Percentiles rank a stretch among this genome's conserved stretches.
These are phyloP conservation scores for Hemileia vastatrix DNA, from an alignment of 1,284 basidiomycete genomes.

Conservation along the genomic window DNA sequence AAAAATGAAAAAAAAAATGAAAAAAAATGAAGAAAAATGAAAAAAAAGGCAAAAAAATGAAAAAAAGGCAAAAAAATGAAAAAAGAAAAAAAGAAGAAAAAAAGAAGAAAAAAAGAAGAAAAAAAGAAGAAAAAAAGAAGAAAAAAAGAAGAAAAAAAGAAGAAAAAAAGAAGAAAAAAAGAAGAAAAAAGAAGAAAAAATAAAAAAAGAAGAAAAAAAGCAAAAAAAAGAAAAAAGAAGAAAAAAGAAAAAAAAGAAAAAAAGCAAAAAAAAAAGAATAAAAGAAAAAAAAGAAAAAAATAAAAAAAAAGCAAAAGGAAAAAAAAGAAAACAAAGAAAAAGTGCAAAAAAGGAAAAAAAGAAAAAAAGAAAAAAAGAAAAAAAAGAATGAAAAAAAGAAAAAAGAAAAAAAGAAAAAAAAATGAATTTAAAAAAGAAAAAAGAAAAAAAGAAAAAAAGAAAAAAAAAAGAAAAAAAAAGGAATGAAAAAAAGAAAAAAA, in stretches of 20 bases:
- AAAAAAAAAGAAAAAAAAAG: background rate
- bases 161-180: background rate
- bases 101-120: background rate
- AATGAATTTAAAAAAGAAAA: background rate
- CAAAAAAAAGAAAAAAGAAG: background rate
- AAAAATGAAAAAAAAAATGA: background rate
- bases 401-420: background rate
- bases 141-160: background rate
- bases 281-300: background rate
- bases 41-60: background rate
- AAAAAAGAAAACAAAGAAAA: background rate
- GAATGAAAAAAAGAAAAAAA: background rate
- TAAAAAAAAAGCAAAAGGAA: background rate
- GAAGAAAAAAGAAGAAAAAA: background rate
- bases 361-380: background rate
- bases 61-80: background rate
- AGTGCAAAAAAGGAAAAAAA: background rate
- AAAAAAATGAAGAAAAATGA: background rate
- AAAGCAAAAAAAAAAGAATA: background rate
- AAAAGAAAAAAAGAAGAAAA: background rate
- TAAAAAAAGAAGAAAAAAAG: background rate
- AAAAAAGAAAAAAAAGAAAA: background rate
- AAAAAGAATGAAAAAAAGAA: background rate
- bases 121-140: background rate
- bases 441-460: background rate